Conservation (phyloP, 345 rosid genomes). For the Cardamine resedifolia region DNA sequence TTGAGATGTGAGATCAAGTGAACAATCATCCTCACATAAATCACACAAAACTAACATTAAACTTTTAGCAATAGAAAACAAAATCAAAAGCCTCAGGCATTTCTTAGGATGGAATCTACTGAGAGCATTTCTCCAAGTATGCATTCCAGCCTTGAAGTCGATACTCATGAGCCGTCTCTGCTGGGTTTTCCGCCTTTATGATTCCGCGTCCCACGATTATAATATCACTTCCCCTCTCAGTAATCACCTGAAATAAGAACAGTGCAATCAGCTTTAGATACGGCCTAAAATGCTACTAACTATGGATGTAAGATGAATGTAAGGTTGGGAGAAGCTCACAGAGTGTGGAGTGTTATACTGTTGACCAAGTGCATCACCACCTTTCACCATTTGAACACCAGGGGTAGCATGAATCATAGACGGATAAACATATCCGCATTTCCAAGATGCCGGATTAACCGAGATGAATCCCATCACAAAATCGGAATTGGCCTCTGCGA, state of each 20-base stretch:
- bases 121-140: slow-evolving; percentile 68
- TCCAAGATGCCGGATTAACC: slow-evolving; percentile 95
- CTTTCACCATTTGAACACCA: slow-evolving; percentile 92
- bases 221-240: slow-evolving; percentile 88
- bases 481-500: slow-evolving; percentile 92
- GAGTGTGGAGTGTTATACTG: slow-evolving; percentile 95
- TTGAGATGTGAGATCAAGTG: neutral
- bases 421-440: slow-evolving; percentile 75
- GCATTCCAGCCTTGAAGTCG: slow-evolving; percentile 97
- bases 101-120: slow-evolving; percentile 12
- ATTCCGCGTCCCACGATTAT: slow-evolving; percentile 98
- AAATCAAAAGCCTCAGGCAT: neutral
- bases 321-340: slow-evolving; percentile 64
- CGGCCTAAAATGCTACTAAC: neutral
- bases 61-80: slow-evolving; percentile 21
- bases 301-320: neutral
- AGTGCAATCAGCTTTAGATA: neutral
- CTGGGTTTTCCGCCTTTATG: slow-evolving; percentile 79
- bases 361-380: slow-evolving; percentile 92
- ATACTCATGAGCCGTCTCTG: slow-evolving; percentile 72
- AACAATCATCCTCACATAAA: slow-evolving; percentile 26
- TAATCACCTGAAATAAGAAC: slow-evolving; percentile 53
- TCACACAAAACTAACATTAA: slow-evolving; percentile 1
- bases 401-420: slow-evolving; percentile 96
- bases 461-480: slow-evolving; percentile 97